These are phyloP conservation scores for Hypoxylon rubiginosum DNA, from an alignment of 2,329 filamentous ascomycete species.

Conservation along the genomic window DNA sequence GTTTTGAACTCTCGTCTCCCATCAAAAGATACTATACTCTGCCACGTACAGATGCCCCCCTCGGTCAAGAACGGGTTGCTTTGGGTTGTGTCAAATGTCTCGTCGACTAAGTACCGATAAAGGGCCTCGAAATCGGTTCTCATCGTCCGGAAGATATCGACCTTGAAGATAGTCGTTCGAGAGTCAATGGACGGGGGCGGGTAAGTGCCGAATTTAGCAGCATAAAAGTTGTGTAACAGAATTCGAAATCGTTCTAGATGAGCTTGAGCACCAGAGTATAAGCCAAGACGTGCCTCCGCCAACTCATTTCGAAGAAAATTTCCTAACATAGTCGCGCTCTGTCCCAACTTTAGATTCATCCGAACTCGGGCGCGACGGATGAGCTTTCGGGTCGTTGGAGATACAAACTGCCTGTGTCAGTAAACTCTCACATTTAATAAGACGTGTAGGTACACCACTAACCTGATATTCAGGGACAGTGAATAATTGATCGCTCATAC, in stretches of 20 bases:
- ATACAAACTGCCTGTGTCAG: conserved; percentile 60
- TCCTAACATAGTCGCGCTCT: conserved; percentile 70
- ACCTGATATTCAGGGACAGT: conserved; percentile 72
- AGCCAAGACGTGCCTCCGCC: conserved; percentile 73
- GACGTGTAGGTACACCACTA: conserved; percentile 51
- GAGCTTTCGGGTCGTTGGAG: conserved; percentile 70
- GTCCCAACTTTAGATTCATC: conserved; percentile 73
- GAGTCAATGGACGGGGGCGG: conserved; percentile 67
- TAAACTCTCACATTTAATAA: conserved; percentile 1
- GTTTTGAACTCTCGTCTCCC: conserved; percentile 68
- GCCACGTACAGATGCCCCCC: conserved; percentile 78
- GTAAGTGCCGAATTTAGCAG: conserved; percentile 77
- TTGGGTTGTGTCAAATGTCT: conserved; percentile 63
- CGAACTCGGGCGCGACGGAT: conserved; percentile 73
- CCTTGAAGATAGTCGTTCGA: conserved; percentile 65
- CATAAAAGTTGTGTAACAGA: conserved; percentile 76
- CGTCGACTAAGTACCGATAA: conserved; percentile 79
- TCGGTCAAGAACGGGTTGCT: conserved; percentile 67
- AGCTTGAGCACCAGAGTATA: conserved; percentile 70
- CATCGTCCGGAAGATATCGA: conserved; percentile 71
- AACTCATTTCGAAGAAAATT: conserved; percentile 80
- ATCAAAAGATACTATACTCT: conserved; percentile 78
- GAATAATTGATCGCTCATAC: conserved; percentile 76
- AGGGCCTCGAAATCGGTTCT: conserved; percentile 77
- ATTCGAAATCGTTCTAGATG: conserved; percentile 81